Evolutionary conservation across 2,329 filamentous ascomycete genomes (phyloP).

Genomic region (Trichoderma gracile): DNA sequence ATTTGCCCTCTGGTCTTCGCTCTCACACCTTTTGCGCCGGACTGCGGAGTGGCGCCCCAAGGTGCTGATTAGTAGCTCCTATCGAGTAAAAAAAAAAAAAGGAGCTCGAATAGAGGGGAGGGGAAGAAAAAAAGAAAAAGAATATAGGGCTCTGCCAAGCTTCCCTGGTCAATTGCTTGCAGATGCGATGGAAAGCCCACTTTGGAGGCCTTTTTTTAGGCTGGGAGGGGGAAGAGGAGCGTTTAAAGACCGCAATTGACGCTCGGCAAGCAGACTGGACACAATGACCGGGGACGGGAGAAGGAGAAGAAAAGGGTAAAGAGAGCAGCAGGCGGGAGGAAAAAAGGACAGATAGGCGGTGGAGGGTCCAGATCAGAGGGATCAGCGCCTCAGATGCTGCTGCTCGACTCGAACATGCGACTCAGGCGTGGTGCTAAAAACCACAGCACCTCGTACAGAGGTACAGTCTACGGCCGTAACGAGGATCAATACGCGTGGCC

Average conservation of each 20-base stretch:
- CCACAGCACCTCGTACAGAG: neutral
- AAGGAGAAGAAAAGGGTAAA: conserved; percentile 10
- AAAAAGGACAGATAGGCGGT: conserved; percentile 18
- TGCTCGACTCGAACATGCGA: neutral
- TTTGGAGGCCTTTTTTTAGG: neutral
- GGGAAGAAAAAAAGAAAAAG: neutral
- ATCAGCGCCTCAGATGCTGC: neutral
- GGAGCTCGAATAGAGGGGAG: neutral
- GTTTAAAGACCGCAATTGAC: conserved; percentile 6
- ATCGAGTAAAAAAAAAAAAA: neutral
- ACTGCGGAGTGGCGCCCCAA: conserved; percentile 18
- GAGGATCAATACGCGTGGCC: no score
- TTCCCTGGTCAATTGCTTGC: conserved; percentile 9
- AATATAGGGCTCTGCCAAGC: neutral
- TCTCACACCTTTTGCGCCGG: neutral
- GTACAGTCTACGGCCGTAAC: neutral
- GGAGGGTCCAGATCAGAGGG: conserved; percentile 13
- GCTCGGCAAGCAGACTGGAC: conserved; percentile 3
- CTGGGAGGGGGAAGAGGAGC: neutral
- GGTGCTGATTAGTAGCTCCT: conserved; percentile 10
- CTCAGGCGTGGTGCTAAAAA: neutral
- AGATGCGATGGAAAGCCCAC: neutral
- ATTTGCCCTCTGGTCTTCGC: conserved; percentile 1
- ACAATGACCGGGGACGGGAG: conserved; percentile 6
- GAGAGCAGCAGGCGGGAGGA: conserved; percentile 11